phyloP scores from a whole-genome alignment of 768 basidiomycete species.

The Collybiopsis luxurians region DNA sequence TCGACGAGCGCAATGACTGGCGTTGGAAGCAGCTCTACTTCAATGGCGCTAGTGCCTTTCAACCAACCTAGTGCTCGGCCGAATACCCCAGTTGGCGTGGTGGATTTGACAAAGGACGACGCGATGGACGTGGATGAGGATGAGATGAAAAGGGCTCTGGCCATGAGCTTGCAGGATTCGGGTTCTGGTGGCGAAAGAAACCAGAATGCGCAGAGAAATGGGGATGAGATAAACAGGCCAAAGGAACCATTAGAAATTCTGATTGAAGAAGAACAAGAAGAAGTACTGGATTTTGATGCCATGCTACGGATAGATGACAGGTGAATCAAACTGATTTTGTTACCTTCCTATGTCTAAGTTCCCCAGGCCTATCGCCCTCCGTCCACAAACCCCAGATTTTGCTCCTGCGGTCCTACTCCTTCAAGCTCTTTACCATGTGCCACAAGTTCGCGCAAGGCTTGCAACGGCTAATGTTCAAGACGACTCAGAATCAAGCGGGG shows the following conservation, averaged over 20 bases:
- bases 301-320: background rate
- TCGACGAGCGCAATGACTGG: background rate
- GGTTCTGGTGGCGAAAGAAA: too few species aligned
- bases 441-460: constrained; percentile 1
- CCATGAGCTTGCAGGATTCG: background rate
- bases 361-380: background rate
- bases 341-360: background rate
- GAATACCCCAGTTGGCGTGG: background rate
- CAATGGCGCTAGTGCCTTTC: background rate
- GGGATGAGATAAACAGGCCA: background rate
- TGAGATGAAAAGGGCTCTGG: background rate
- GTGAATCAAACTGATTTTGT: background rate
- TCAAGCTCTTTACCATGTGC: constrained; percentile 3
- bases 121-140: background rate
- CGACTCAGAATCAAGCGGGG: background rate
- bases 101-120: background rate
- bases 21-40: background rate
- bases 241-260: background rate
- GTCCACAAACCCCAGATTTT: background rate
- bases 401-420: background rate
- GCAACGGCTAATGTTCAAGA: background rate
- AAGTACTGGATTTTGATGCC: background rate
- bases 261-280: background rate
- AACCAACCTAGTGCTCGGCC: background rate
- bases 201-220: too few species aligned